A percentile compares a stretch with the other conserved stretches of the same genome.
phyloP scores from a whole-genome alignment of 2,329 filamentous ascomycete species.

The Gremmenia infestans region DNA sequence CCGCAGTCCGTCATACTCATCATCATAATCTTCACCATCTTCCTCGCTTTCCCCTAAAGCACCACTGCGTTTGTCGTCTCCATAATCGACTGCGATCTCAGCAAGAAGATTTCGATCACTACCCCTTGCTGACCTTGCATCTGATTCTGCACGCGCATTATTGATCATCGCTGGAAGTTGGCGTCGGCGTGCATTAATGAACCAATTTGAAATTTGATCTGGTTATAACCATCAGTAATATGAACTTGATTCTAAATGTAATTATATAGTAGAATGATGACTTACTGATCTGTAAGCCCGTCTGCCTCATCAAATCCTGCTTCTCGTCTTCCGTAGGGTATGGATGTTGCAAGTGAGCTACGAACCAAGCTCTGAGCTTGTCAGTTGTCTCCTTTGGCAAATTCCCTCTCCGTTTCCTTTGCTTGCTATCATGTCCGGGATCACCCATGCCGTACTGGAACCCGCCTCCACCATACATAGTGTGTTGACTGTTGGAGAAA shows the following conservation, averaged over 20 bases:
- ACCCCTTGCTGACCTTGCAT: constrained; percentile 18
- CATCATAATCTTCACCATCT: constrained; percentile 42
- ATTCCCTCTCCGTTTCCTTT: constrained; percentile 68
- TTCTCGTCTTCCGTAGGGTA: constrained; percentile 89
- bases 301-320: constrained; percentile 70
- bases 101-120: constrained; percentile 27
- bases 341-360: constrained; percentile 70
- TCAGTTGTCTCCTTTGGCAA: constrained; percentile 87
- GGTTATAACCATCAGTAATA: not conserved
- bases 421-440: constrained; percentile 17
- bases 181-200: constrained; percentile 70
- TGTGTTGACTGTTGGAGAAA: constrained; percentile 16
- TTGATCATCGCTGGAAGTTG: constrained; percentile 57
- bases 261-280: constrained; percentile 25
- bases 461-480: constrained; percentile 4
- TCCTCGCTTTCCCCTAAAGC: constrained; percentile 48
- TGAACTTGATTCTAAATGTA: not conserved
- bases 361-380: constrained; percentile 74
- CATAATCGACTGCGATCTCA: constrained; percentile 32
- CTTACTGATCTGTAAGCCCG: constrained; percentile 73
- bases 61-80: constrained; percentile 34
- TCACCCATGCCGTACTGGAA: constrained; percentile 11
- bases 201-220: constrained; percentile 76
- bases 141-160: constrained; percentile 36
- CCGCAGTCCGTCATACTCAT: constrained; percentile 29